A percentile compares a stretch with the other conserved stretches of the same genome.
These are phyloP conservation scores for Thraustotheca clavata DNA, from an alignment of 352 stramenopile genomes.

Conservation along the genomic window DNA sequence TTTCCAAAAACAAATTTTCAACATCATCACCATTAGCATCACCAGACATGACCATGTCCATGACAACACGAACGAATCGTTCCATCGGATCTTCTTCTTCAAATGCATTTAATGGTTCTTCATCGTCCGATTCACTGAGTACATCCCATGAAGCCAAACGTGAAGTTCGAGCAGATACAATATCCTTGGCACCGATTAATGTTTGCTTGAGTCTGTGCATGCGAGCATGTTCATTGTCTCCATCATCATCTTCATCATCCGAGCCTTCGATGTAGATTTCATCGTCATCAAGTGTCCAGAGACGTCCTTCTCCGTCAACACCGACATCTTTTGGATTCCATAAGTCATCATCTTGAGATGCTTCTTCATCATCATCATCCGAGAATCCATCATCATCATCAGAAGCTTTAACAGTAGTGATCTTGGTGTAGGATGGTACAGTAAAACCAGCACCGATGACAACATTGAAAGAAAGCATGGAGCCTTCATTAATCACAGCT, in stretches of 20 bases:
- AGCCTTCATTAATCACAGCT: slow-evolving; percentile 61
- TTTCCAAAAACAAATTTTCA: slow-evolving; percentile 89
- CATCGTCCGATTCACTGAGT: slow-evolving; percentile 64
- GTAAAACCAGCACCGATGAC: slow-evolving; percentile 68
- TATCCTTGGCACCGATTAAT: slow-evolving; percentile 55
- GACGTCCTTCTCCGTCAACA: slow-evolving; percentile 47
- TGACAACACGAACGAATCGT: slow-evolving; percentile 63
- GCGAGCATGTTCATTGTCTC: slow-evolving; percentile 29
- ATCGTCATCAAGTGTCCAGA: slow-evolving; percentile 82
- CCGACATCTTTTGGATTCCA: slow-evolving; percentile 71
- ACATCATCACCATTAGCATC: slow-evolving; percentile 67
- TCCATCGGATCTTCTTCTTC: slow-evolving; percentile 35
- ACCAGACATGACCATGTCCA: slow-evolving; percentile 70
- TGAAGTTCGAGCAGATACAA: slow-evolving; percentile 42
- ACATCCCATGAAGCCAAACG: slow-evolving; percentile 77
- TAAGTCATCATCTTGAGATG: slow-evolving; percentile 24
- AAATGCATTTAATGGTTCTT: slow-evolving; percentile 47
- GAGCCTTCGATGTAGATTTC: slow-evolving; percentile 63
- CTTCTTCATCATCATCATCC: slow-evolving; percentile 35
- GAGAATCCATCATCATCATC: slow-evolving; percentile 68
- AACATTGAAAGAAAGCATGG: slow-evolving; percentile 70
- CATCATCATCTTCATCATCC: slow-evolving; percentile 46
- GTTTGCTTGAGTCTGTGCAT: slow-evolving; percentile 54
- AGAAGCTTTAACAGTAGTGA: slow-evolving; percentile 51
- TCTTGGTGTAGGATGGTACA: slow-evolving; percentile 63